phyloP scores from a whole-genome alignment of 305 asterid species.

The Nicotiana rustica region DNA sequence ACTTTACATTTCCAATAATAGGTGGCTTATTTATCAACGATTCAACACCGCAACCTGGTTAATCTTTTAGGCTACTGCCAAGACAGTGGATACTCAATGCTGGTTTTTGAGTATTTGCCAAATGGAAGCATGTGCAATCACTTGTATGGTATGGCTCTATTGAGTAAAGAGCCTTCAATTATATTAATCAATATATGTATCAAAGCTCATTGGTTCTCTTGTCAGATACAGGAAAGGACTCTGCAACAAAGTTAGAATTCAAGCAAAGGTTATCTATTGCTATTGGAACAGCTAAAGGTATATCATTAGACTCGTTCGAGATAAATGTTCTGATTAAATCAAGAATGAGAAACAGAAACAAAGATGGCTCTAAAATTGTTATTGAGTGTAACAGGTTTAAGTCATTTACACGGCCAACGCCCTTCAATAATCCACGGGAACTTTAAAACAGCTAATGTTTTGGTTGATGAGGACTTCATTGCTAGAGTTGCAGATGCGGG shows the following conservation, averaged over 20 bases:
- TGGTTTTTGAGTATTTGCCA: slow-evolving; percentile 72
- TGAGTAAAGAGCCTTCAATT: neutral
- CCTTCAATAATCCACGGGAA: slow-evolving; percentile 65
- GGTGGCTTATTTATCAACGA: slow-evolving; percentile 58
- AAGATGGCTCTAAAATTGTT: slow-evolving; percentile 11
- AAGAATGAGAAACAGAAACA: slow-evolving; percentile 17
- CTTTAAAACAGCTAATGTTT: slow-evolving; percentile 75
- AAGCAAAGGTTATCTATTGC: slow-evolving; percentile 77
- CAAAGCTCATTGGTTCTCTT: slow-evolving; percentile 21
- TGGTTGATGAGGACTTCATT: slow-evolving; percentile 80
- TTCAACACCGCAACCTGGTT: slow-evolving; percentile 68
- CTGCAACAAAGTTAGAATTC: slow-evolving; percentile 65
- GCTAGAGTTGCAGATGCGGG: slow-evolving; percentile 83
- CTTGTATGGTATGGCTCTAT: slow-evolving; percentile 58
- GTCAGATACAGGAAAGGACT: slow-evolving; percentile 51
- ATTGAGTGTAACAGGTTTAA: slow-evolving; percentile 55
- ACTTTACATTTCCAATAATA: slow-evolving; percentile 38
- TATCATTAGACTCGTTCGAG: neutral
- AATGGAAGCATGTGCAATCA: slow-evolving; percentile 71
- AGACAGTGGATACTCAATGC: slow-evolving; percentile 68
- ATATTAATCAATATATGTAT: neutral
- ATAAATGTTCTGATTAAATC: neutral
- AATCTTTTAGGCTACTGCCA: slow-evolving; percentile 72
- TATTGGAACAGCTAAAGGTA: slow-evolving; percentile 81
- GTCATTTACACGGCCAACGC: slow-evolving; percentile 66